Evolutionary conservation across 805 yeast genomes (phyloP).

Genomic region (Saturnispora bothae): DNA sequence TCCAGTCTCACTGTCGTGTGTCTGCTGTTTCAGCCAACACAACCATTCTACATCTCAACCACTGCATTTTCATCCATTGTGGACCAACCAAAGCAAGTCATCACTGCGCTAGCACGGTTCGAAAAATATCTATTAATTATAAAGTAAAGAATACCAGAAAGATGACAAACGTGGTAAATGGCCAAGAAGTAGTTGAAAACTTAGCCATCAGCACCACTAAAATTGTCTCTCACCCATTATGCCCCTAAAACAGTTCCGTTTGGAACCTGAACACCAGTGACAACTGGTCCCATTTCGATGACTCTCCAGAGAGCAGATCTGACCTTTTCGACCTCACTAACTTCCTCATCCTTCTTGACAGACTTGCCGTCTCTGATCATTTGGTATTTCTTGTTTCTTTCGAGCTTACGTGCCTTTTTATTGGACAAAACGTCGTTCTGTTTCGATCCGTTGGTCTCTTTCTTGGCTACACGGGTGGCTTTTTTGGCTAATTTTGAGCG

Average conservation of each 20-base stretch:
- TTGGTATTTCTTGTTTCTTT: conserved; percentile 66
- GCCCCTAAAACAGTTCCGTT: conserved; percentile 80
- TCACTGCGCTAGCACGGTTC: too few species aligned
- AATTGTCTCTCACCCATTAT: too few species aligned
- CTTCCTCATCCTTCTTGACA: conserved; percentile 35
- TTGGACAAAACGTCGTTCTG: conserved; percentile 61
- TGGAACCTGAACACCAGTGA: conserved; percentile 34
- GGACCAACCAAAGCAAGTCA: too few species aligned
- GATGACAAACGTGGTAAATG: too few species aligned
- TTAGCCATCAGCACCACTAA: too few species aligned
- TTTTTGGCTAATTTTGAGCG: conserved; percentile 29
- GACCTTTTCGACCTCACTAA: conserved; percentile 30
- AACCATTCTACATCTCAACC: too few species aligned
- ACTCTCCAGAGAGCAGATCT: conserved; percentile 64
- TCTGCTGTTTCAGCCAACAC: too few species aligned
- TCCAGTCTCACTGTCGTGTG: too few species aligned
- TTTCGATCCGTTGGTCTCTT: conserved; percentile 25
- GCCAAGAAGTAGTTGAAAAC: too few species aligned
- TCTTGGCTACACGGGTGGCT: conserved; percentile 28
- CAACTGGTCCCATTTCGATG: conserved; percentile 45
- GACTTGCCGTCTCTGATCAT: conserved; percentile 33
- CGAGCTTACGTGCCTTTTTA: conserved; percentile 69
- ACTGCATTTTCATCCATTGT: too few species aligned
- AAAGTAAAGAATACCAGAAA: too few species aligned
- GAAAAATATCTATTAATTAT: too few species aligned